Percentiles rank a stretch among this genome's conserved stretches.
These are phyloP conservation scores for Euryodendron excelsum DNA, from an alignment of 148 eudicot genomes.

Conservation along the genomic window DNA sequence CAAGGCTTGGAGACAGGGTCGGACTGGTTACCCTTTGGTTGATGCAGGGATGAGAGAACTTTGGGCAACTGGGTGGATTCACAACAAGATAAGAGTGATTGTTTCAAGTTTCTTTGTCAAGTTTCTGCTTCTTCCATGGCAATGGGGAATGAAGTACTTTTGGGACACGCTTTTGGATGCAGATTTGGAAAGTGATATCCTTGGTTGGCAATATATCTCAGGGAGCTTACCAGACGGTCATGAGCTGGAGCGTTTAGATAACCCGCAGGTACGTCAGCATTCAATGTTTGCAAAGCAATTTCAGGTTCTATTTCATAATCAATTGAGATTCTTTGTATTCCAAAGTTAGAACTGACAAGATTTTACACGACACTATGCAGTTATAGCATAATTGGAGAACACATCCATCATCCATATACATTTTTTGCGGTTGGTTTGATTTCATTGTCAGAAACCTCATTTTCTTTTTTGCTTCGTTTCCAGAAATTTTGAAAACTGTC, in stretches of 20 bases:
- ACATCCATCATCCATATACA: neutral
- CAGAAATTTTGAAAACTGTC: neutral
- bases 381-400: neutral
- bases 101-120: constrained; percentile 89
- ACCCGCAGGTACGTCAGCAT: constrained; percentile 62
- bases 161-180: constrained; percentile 99
- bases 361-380: neutral
- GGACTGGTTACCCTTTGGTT: constrained; percentile 92
- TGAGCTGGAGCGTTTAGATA: constrained; percentile 82
- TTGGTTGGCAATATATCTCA: constrained; percentile 98
- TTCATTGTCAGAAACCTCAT: neutral
- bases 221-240: constrained; percentile 98
- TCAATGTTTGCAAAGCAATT: neutral
- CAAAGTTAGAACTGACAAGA: neutral
- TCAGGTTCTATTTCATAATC: neutral
- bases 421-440: neutral
- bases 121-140: constrained; percentile 86
- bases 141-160: constrained; percentile 99
- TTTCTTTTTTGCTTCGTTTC: neutral
- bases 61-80: constrained; percentile 99
- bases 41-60: constrained; percentile 99
- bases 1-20: constrained; percentile 97
- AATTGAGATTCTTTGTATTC: neutral
- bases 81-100: constrained; percentile 80
- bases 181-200: constrained; percentile 89